Conservation (phyloP, 2,329 filamentous ascomycete genomes). For the Neurospora crassa region DNA sequence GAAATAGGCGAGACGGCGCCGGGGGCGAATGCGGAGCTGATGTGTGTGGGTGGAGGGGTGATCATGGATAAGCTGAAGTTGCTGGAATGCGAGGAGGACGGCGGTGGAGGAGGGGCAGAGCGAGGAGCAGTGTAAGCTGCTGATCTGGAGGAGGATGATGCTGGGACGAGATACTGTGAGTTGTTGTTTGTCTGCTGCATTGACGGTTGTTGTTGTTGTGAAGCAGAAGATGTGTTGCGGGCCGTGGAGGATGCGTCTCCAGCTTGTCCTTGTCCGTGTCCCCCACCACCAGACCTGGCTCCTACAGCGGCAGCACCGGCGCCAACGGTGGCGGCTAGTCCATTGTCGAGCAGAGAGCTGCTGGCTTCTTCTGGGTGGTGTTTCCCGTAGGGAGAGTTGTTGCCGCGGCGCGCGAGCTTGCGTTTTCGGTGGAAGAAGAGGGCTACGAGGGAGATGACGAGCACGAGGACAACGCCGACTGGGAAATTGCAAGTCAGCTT, state of each 20-base stretch:
- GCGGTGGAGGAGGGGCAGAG: background rate
- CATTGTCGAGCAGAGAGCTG: background rate
- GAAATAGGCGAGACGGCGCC: background rate
- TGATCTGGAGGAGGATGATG: background rate
- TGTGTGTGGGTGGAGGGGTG: background rate
- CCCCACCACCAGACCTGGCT: background rate
- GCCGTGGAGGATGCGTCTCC: background rate
- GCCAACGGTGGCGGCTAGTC: background rate
- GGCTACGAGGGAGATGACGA: background rate
- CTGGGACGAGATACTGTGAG: background rate
- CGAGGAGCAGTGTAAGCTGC: background rate
- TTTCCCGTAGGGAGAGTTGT: background rate
- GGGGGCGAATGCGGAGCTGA: background rate
- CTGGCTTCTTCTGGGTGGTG: background rate
- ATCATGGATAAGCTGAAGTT: background rate
- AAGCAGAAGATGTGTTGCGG: background rate
- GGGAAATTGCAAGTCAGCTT: background rate
- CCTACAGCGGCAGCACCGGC: background rate
- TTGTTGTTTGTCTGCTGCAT: background rate
- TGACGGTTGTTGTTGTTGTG: background rate
- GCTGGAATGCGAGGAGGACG: background rate
- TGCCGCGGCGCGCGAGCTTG: background rate
- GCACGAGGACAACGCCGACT: background rate
- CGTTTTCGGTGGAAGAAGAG: background rate
- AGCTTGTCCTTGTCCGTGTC: no score